Evolutionary conservation across 139 green algal species (phyloP), one percentile per base, ranked within the genome.

Genomic region (Raphidocelis subcapitata): DNA sequence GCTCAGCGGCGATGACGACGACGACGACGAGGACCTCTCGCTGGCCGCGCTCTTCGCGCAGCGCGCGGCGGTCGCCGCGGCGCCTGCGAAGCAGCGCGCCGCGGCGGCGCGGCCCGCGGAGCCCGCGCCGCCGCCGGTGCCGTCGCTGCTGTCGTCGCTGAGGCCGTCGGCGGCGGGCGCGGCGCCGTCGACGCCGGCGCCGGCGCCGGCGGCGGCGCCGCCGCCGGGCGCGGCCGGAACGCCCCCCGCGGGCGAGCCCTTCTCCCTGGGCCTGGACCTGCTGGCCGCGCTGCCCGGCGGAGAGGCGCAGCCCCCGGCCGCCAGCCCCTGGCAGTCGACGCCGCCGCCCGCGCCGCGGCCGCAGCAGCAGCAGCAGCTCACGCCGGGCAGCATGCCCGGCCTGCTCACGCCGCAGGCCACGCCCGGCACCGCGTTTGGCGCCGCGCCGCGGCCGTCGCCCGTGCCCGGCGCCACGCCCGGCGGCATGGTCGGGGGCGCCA

Each of bases 21-120:
- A 82, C 14, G 82, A 73, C 2, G 77, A 88, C 12, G 80, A 83
- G 52, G 87, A 93, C 69, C 65, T 92, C 36, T 91, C 85, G 0
- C 83, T 89, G 21, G 81, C 86, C 21, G 62, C 78, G 33, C 86
- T 94, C 75, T 91, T 94, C 67, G 28, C 41, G 32, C 46, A 72
- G 41, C 41, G 8, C 41, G 41, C 41, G 41, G 41, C 41, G 8
- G 41, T 8, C 41, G 41, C 8, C 41, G 41, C 12, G 8, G 41
- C 41, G 8, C 41, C 41, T 20, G 41, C 8, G 14, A 67, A 70
- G 56, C 49, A 46, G 21, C 41, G 12, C 41, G 8, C 12, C 8
- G 41, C 41, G 41, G 8, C 41, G n/a, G n/a, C n/a, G n/a, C n/a
- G n/a, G n/a, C n/a, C n/a, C n/a, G n/a, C n/a, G n/a, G 54, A 5